Percentiles rank a stretch among this genome's conserved stretches.
These are phyloP conservation scores for Hemileccinum rubropunctum DNA, from an alignment of 768 basidiomycete genomes.

Conservation along the genomic window DNA sequence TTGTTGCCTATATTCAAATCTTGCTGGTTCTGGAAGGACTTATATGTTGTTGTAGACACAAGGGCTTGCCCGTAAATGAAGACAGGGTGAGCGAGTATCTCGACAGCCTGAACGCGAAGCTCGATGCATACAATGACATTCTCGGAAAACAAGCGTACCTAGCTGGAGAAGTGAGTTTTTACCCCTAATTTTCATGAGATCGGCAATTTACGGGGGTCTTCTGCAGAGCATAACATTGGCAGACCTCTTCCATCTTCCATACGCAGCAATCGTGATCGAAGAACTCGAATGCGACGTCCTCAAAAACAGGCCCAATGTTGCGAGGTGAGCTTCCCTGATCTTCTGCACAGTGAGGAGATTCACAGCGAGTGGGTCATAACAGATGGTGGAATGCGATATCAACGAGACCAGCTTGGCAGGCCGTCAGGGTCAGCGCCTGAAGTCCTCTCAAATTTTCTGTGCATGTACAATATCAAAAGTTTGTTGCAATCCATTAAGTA, in stretches of 20 bases:
- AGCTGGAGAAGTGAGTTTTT: constrained; percentile 48
- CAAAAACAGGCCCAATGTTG: constrained; percentile 24
- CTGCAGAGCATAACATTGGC: constrained; percentile 41
- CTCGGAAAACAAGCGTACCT: constrained; percentile 52
- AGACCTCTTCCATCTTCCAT: constrained; percentile 46
- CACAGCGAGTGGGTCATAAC: neutral
- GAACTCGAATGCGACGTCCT: constrained; percentile 21
- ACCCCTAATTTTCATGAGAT: neutral
- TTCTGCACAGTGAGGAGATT: too few relatives aligned
- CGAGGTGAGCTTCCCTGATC: constrained; percentile 16
- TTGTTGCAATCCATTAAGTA: neutral
- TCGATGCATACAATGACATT: constrained; percentile 53
- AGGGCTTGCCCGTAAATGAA: constrained; percentile 16
- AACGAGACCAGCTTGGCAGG: constrained; percentile 45
- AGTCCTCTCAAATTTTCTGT: neutral
- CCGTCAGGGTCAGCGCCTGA: constrained; percentile 38
- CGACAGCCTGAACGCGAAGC: constrained; percentile 32
- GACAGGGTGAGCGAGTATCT: constrained; percentile 22
- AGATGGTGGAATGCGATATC: constrained; percentile 55
- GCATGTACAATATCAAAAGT: neutral
- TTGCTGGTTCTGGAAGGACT: neutral
- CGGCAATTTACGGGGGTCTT: neutral
- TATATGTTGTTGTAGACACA: constrained; percentile 7
- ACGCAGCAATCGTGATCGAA: constrained; percentile 31
- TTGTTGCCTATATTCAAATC: constrained; percentile 28